Evolutionary conservation across 2,329 filamentous ascomycete genomes (phyloP).

Genomic region (Byssochlamys sp.): DNA sequence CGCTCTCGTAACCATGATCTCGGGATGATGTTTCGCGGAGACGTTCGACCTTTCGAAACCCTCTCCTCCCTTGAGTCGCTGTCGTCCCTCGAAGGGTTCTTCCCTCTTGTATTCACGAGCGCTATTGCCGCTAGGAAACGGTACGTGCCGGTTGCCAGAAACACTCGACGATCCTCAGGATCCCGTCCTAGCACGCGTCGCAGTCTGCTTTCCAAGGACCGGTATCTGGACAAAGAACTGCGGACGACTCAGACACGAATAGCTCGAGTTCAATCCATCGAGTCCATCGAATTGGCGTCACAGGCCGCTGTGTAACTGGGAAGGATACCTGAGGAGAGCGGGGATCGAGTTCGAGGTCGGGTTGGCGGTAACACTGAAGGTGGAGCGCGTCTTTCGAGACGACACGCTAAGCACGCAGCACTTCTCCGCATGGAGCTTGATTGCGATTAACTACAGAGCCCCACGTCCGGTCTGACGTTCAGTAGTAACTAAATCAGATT

Average conservation of each 20-base stretch:
- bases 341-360: not conserved
- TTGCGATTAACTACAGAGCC: no score
- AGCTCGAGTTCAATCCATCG: not conserved
- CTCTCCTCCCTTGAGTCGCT: not conserved
- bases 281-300: not conserved
- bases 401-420: not conserved
- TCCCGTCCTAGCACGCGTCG: not conserved
- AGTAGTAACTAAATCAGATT: no score
- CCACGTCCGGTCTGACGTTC: no score
- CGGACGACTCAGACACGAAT: not conserved
- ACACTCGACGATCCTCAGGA: not conserved
- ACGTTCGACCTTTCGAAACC: not conserved
- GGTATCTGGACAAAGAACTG: not conserved
- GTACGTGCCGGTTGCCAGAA: not conserved
- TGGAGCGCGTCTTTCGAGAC: not conserved
- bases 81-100: not conserved
- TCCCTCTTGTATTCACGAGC: not conserved
- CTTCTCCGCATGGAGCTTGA: not conserved
- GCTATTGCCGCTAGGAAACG: not conserved
- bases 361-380: not conserved
- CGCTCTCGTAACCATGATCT: conserved; percentile 12
- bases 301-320: not conserved
- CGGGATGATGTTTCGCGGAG: not conserved
- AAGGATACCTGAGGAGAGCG: not conserved
- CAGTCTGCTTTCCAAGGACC: not conserved